These are phyloP conservation scores for Chaetomium sp. DNA, from an alignment of 2,329 filamentous ascomycete species.

Conservation along the genomic window DNA sequence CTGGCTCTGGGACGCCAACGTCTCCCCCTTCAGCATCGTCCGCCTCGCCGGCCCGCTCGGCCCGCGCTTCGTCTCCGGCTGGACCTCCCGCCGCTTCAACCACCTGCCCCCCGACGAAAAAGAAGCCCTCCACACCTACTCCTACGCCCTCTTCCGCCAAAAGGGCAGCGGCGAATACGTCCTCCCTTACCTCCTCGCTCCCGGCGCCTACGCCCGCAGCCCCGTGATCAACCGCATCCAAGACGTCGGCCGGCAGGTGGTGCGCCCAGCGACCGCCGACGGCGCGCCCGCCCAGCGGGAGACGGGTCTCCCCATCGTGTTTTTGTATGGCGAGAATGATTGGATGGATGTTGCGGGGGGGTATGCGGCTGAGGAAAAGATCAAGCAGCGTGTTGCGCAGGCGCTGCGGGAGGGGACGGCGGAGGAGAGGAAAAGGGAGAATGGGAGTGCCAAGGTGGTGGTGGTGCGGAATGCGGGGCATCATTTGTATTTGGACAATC, in stretches of 20 bases:
- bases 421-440: conserved; percentile 65
- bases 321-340: conserved; percentile 97
- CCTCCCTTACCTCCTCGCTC: conserved; percentile 84
- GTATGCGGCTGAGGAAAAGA: conserved; percentile 68
- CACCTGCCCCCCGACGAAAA: conserved; percentile 77
- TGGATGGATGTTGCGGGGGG: conserved; percentile 97
- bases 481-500: conserved; percentile 55
- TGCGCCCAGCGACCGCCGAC: conserved; percentile 31
- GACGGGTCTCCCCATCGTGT: conserved; percentile 72
- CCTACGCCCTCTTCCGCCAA: conserved; percentile 89
- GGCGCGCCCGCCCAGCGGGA: conserved; percentile 34
- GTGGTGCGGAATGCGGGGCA: conserved; percentile 60
- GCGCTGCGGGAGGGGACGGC: conserved; percentile 55
- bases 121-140: conserved; percentile 82
- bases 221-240: conserved; percentile 85
- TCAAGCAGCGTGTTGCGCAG: conserved; percentile 60
- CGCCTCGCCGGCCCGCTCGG: conserved; percentile 84
- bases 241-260: conserved; percentile 69
- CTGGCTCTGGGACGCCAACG: conserved; percentile 94
- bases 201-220: conserved; percentile 82
- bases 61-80: conserved; percentile 85
- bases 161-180: conserved; percentile 91
- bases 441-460: conserved; percentile 75
- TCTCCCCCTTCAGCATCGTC: conserved; percentile 88
- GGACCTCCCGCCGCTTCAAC: conserved; percentile 88